Evolutionary conservation across 164 flowering plant species (phyloP).

Genomic region (Cinnamomum chago): DNA sequence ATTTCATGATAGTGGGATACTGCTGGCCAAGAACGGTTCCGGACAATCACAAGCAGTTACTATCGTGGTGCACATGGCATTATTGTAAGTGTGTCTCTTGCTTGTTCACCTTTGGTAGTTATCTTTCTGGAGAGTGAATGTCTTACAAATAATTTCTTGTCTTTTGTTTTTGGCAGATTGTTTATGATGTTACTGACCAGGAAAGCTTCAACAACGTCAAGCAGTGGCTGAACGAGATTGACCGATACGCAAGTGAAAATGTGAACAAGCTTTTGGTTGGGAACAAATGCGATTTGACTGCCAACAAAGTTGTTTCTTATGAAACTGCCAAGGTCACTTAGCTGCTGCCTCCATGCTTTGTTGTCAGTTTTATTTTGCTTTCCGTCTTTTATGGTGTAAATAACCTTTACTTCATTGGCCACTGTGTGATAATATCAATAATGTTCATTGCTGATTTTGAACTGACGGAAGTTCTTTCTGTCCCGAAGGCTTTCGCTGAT

Average conservation of each 20-base stretch:
- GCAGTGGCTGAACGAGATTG: slow-evolving; percentile 38
- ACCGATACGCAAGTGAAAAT: slow-evolving; percentile 35
- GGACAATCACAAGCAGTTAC: slow-evolving; percentile 86
- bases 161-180: slow-evolving; percentile 17
- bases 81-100: slow-evolving; percentile 43
- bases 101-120: background rate
- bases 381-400: background rate
- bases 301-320: slow-evolving; percentile 31
- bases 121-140: background rate
- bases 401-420: background rate
- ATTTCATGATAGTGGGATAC: slow-evolving; percentile 62
- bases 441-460: background rate
- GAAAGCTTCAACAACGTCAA: slow-evolving; percentile 37
- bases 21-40: slow-evolving; percentile 80
- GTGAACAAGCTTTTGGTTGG: slow-evolving; percentile 40
- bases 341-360: background rate
- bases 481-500: slow-evolving; percentile 32
- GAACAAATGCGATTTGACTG: slow-evolving; percentile 32
- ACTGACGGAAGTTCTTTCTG: background rate
- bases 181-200: slow-evolving; percentile 36
- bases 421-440: background rate
- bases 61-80: slow-evolving; percentile 89
- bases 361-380: background rate
- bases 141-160: background rate
- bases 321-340: slow-evolving; percentile 31